Base-by-base conservation (phyloP, 2,329 filamentous ascomycete genomes). In the Diaporthe humulicola region DNA sequence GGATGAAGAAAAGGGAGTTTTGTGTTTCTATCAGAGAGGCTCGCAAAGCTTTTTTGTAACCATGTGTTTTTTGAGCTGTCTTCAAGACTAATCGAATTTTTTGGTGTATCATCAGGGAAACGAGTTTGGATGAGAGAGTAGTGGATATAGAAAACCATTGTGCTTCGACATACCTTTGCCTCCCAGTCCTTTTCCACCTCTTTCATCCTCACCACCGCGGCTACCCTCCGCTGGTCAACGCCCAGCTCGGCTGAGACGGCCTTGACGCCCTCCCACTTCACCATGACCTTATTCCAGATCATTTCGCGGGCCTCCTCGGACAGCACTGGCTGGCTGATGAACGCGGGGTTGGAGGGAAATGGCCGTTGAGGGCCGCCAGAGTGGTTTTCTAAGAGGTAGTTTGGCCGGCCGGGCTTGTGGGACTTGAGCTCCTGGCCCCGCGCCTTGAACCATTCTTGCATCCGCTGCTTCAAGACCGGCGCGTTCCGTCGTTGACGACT, bases 51-150 rank as follows among this genome's bases (percentile, higher is more conserved):
- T 90, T 87, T 90, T 89, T 93, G 88, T 96, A 96, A 98, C 94
- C 95, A 97, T 92, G 88, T 92, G 83, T 73, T 75, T 40, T 72
- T 64, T 76, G 75, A 74, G 87, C 85, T 92, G 96, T 98, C 96
- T 98, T 98, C 89, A 97, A 98, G 96, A 98, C 96, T 98, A 98
- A 98, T 98, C 96, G 96, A 93, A 90, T 92, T 92, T 91, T 90
- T 89, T 91, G 94, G 85, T 83, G 82, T 79, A 81, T 90, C 90
- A 91, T 91, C 90, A 91, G 84, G 76, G 79, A 80, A 79, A 81
- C 76, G 74, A 78, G 22, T 50, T 66, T 17, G 12, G 69, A 28
- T 33, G 60, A 33, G 38, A 17, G 45, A n/a, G 54, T 22, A 15
- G 48, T 12, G 25, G 12, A 22, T 7, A 9, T 19, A 28, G 33